Percentiles rank a stretch among this genome's conserved stretches.
These are phyloP conservation scores for Clonostachys rhizophaga DNA, from an alignment of 2,329 filamentous ascomycete genomes.

Conservation along the genomic window DNA sequence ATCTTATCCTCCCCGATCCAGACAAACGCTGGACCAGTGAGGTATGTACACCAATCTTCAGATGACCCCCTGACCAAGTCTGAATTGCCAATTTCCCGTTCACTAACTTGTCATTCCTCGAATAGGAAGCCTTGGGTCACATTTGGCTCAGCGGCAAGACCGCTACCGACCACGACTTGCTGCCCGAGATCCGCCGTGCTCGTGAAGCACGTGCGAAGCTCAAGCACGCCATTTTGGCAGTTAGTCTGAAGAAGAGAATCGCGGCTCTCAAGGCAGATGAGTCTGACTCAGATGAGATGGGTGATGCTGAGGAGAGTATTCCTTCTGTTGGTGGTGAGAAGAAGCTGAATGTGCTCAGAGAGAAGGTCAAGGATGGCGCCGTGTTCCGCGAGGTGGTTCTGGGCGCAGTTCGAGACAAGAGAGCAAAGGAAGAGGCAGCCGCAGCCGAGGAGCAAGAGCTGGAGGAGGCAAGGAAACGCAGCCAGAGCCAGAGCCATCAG, in stretches of 20 bases:
- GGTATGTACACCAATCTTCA: constrained; percentile 38
- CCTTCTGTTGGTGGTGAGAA: constrained; percentile 5
- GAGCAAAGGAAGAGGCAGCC: constrained; percentile 5
- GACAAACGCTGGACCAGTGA: constrained; percentile 73
- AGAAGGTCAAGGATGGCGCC: constrained; percentile 6
- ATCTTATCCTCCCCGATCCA: constrained; percentile 74
- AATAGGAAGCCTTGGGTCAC: constrained; percentile 71
- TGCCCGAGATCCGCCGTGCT: constrained; percentile 85
- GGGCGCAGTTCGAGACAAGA: constrained; percentile 5
- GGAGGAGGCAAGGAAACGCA: constrained; percentile 3
- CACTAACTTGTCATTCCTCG: background rate
- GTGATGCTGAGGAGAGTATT: constrained; percentile 55
- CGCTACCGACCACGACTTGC: constrained; percentile 91
- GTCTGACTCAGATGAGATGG: constrained; percentile 72
- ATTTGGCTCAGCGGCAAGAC: constrained; percentile 88
- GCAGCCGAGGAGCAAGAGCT: constrained; percentile 2
- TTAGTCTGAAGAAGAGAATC: constrained; percentile 95
- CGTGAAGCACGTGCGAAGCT: constrained; percentile 91
- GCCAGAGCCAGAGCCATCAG: background rate
- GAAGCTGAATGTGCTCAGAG: constrained; percentile 2
- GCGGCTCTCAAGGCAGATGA: constrained; percentile 91
- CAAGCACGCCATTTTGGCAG: constrained; percentile 88
- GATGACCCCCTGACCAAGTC: background rate
- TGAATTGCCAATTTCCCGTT: background rate
- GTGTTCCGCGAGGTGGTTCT: constrained; percentile 7